These are phyloP conservation scores for Coemansia reversa DNA, from an alignment of 192 early-diverging fungal species.

Conservation along the genomic window DNA sequence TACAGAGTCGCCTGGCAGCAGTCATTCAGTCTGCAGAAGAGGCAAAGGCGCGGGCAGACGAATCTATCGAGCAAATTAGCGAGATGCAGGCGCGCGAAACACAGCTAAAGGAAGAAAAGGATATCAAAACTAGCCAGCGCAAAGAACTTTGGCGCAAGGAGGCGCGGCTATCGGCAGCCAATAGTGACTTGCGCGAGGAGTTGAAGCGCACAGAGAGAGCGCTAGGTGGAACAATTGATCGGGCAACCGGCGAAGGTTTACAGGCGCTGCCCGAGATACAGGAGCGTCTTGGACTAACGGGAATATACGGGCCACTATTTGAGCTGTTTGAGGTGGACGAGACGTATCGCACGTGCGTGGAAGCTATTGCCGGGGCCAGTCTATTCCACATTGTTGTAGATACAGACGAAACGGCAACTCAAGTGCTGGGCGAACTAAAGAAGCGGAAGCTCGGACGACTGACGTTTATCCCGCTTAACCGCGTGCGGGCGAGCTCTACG, in stretches of 20 bases:
- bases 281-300: slow-evolving; percentile 61
- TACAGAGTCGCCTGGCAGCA: slow-evolving; percentile 25
- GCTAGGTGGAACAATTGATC: slow-evolving; percentile 75
- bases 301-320: slow-evolving; percentile 89
- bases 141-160: slow-evolving; percentile 91
- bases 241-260: slow-evolving; percentile 79
- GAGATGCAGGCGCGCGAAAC: slow-evolving; percentile 44
- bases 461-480: slow-evolving; percentile 95
- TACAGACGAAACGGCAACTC: slow-evolving; percentile 84
- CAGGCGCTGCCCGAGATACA: slow-evolving; percentile 69
- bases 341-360: slow-evolving; percentile 79
- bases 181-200: slow-evolving; percentile 72
- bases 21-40: slow-evolving; percentile 28
- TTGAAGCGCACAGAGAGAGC: slow-evolving; percentile 69
- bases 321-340: slow-evolving; percentile 90
- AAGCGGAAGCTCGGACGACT: slow-evolving; percentile 73
- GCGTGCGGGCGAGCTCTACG: slow-evolving; percentile 61
- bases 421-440: slow-evolving; percentile 57
- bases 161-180: slow-evolving; percentile 63
- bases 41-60: slow-evolving; percentile 25
- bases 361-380: slow-evolving; percentile 81
- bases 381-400: slow-evolving; percentile 97
- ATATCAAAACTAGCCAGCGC: slow-evolving; percentile 39
- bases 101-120: slow-evolving; percentile 45
- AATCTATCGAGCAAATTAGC: slow-evolving; percentile 23